These are phyloP conservation scores for Phialophora chinensis DNA, from an alignment of 2,329 filamentous ascomycete genomes.

Conservation along the genomic window DNA sequence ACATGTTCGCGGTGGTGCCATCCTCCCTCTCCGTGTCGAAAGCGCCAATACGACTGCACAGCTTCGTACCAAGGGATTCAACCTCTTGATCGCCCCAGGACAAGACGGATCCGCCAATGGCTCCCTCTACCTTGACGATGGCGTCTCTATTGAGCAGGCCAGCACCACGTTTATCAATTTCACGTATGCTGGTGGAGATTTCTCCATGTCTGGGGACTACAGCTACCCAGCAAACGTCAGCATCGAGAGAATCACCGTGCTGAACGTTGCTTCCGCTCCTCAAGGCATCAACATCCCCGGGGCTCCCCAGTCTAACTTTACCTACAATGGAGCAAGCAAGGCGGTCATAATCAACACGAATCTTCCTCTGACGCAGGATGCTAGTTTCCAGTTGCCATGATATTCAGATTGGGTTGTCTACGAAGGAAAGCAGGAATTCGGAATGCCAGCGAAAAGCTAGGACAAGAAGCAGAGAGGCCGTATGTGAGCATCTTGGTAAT, in stretches of 20 bases:
- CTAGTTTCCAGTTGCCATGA: constrained; percentile 22
- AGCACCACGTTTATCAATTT: constrained; percentile 66
- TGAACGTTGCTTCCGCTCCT: constrained; percentile 40
- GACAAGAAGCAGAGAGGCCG: background rate
- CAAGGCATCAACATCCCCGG: constrained; percentile 20
- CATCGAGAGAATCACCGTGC: constrained; percentile 45
- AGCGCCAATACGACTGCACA: constrained; percentile 66
- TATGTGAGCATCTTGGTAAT: background rate
- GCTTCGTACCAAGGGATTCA: constrained; percentile 68
- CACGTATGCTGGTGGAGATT: constrained; percentile 59
- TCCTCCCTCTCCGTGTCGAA: constrained; percentile 62
- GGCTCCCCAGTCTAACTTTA: constrained; percentile 22
- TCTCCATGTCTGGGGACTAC: constrained; percentile 61
- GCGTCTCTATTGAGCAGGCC: constrained; percentile 67
- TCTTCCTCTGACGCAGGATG: constrained; percentile 39
- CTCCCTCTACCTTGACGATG: constrained; percentile 78
- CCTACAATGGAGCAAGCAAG: constrained; percentile 35
- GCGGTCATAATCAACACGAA: constrained; percentile 40
- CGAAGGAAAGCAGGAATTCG: background rate
- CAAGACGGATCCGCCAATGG: constrained; percentile 68
- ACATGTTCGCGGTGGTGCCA: constrained; percentile 65
- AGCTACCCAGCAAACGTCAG: constrained; percentile 50
- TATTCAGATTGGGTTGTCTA: background rate
- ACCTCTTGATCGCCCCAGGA: constrained; percentile 71
- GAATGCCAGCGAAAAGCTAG: background rate